phyloP scores from a whole-genome alignment of 2,329 filamentous ascomycete species.

The Nectriaceae sp. region DNA sequence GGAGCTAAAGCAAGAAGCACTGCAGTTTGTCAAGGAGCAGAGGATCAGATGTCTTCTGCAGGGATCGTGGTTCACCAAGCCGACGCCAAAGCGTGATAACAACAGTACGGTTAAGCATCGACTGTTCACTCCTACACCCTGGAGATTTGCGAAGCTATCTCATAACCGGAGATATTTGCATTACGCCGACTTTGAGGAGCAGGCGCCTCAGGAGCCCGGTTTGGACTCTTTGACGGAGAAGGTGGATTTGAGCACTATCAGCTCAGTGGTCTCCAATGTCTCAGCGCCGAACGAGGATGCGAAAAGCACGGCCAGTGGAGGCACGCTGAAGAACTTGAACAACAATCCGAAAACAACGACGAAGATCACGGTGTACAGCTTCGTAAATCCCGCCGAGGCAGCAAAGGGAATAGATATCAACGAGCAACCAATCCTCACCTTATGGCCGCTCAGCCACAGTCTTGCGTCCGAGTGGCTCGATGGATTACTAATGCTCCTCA shows the following conservation, averaged over 20 bases:
- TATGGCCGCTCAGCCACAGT: constrained; percentile 78
- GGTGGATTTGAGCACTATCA: constrained; percentile 84
- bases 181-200: constrained; percentile 79
- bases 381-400: constrained; percentile 46
- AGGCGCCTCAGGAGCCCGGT: constrained; percentile 64
- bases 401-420: constrained; percentile 37
- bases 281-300: constrained; percentile 62
- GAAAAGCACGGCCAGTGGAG: constrained; percentile 45
- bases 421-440: constrained; percentile 77
- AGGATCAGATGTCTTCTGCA: constrained; percentile 85
- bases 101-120: constrained; percentile 34
- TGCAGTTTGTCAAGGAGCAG: constrained; percentile 97
- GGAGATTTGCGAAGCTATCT: constrained; percentile 85
- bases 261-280: constrained; percentile 92
- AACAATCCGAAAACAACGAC: constrained; percentile 58
- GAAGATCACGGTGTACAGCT: constrained; percentile 90
- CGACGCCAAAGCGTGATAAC: constrained; percentile 42
- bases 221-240: constrained; percentile 77
- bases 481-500: constrained; percentile 89
- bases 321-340: constrained; percentile 41
- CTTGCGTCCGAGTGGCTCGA: constrained; percentile 96
- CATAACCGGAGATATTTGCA: constrained; percentile 90
- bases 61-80: constrained; percentile 81
- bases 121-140: constrained; percentile 57
- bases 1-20: constrained; percentile 84